These are phyloP conservation scores for Venturia pyrina DNA, from an alignment of 2,329 filamentous ascomycete species.

Conservation along the genomic window DNA sequence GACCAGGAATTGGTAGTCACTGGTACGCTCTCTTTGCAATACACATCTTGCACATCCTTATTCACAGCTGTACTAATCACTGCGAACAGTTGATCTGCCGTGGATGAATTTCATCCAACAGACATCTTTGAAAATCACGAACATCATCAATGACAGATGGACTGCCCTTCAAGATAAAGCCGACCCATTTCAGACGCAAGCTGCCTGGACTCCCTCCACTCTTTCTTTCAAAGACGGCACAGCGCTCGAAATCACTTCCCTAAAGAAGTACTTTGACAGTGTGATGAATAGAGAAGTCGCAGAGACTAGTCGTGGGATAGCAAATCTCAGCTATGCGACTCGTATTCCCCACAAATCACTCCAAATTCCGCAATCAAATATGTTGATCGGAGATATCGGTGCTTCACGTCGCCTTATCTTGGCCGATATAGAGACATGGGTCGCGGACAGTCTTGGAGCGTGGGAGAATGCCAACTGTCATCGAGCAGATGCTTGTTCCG, in stretches of 20 bases:
- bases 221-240: neutral
- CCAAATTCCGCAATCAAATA: neutral
- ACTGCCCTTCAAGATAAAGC: neutral
- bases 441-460: neutral
- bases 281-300: neutral
- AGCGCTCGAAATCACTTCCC: neutral
- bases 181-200: neutral
- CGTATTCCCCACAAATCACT: too few relatives aligned
- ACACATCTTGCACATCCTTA: neutral
- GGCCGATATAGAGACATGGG: neutral
- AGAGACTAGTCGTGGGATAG: neutral
- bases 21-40: neutral
- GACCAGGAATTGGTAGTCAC: neutral
- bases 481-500: neutral
- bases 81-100: neutral
- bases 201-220: neutral
- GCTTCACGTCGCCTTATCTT: neutral
- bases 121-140: neutral
- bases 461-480: neutral
- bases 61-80: neutral
- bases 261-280: neutral
- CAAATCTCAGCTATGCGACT: neutral
- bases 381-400: neutral
- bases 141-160: neutral
- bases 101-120: neutral